Base-by-base conservation (phyloP, 768 basidiomycete genomes). In the Russula sp. region DNA sequence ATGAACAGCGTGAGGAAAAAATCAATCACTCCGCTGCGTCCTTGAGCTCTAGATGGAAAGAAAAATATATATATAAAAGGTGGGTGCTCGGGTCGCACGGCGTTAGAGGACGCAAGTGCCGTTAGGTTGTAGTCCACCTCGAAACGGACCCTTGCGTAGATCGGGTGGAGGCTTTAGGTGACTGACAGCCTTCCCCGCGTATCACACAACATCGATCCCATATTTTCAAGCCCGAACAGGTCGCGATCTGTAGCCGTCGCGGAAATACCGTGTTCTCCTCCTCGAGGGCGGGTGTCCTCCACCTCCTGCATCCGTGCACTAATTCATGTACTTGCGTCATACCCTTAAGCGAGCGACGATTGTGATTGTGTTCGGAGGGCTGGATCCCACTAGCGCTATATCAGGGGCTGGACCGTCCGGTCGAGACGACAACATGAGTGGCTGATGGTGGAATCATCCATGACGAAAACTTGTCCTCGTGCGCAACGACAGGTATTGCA, bases 241-340 rank as follows among this genome's bases (percentile, higher is more conserved):
- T 42, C 62, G 62, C 62, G 62, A 63, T 63, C 62, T 47, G 57
- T 43, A 63, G 62, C 62, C 62, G 46, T 56, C 34, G n/a, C 13
- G 38, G 34, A 29, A 56, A 42, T 43, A 16, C 20, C 20, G 47
- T 20, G 25, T 51, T 46, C 35, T 20, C 43, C 11, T 18, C 6
- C 22, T 46, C 16, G 13, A 43, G 29, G 39, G 16, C 39, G 41
- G 39, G 9, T 8, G 22, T 49, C 25, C 25, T n/a, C 36, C 20
- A 29, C 32, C 47, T 49, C 49, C 32, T 54, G 16, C 22, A 13
- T 42, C 18, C 48, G 39, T 14, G 32, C 52, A 43, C 11, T 35
- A 22, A 11, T 43, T 43, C 56, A 57, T 20, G 50, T 18, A 46
- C 13, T 35, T 47, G 42, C 43, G 16, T 57, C 48, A 52, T 46